A percentile compares a stretch with the other conserved stretches of the same genome.
These are phyloP conservation scores for Terfezia claveryi DNA, from an alignment of 495 filamentous ascomycete species.

Conservation along the genomic window DNA sequence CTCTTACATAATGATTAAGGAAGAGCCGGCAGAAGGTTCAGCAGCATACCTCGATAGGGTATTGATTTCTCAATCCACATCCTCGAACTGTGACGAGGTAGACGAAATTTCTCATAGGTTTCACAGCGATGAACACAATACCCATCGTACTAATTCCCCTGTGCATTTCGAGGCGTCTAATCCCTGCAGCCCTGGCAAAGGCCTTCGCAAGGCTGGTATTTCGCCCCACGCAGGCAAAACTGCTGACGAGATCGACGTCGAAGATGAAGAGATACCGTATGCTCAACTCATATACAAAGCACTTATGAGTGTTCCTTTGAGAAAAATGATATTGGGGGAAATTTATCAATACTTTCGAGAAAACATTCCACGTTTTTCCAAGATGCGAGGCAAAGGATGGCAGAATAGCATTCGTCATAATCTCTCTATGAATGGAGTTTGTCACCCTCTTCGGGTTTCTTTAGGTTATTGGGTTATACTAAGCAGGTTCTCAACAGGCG, in stretches of 20 bases:
- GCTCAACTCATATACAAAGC: slow-evolving; percentile 62
- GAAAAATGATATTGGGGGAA: slow-evolving; percentile 57
- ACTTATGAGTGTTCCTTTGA: slow-evolving; percentile 37
- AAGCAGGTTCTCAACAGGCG: slow-evolving; percentile 5
- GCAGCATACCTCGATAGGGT: no score
- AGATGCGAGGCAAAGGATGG: slow-evolving; percentile 54
- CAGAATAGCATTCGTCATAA: slow-evolving; percentile 96
- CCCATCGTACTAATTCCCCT: no score
- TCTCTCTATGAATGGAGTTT: slow-evolving; percentile 84
- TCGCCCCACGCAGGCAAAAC: not conserved
- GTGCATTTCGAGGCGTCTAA: no score
- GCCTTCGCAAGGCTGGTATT: no score
- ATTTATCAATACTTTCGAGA: slow-evolving; percentile 80
- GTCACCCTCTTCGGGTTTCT: slow-evolving; percentile 12
- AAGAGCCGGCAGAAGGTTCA: no score
- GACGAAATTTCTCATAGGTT: no score
- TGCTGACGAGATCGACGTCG: not conserved
- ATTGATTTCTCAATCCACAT: no score
- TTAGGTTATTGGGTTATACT: not conserved
- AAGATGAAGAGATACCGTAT: slow-evolving; percentile 33
- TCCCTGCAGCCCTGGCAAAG: no score
- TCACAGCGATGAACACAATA: no score
- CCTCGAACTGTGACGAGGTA: no score
- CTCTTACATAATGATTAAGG: no score
- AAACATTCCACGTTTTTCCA: slow-evolving; percentile 53